Conservation (phyloP, 768 basidiomycete species). For the Tricholoma hemisulphureum region DNA sequence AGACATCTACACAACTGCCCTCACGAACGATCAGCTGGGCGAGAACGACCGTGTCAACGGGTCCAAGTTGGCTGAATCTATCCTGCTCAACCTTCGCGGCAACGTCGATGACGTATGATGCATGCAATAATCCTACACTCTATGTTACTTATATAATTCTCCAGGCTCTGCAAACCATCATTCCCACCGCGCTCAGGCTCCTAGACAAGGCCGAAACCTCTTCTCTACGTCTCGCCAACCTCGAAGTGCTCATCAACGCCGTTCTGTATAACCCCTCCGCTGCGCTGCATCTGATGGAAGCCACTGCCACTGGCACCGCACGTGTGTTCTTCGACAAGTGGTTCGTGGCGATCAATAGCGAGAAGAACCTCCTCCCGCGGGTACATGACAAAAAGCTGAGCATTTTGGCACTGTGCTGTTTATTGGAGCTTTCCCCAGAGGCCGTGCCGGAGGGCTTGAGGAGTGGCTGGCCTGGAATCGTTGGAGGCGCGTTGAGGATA, state of each 20-base stretch:
- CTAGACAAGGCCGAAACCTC: constrained; percentile 62
- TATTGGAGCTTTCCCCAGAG: constrained; percentile 67
- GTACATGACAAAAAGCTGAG: constrained; percentile 90
- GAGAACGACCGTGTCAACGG: constrained; percentile 84
- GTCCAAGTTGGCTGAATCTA: constrained; percentile 80
- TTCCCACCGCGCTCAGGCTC: constrained; percentile 57
- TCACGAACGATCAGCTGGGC: constrained; percentile 69
- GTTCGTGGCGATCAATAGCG: constrained; percentile 71
- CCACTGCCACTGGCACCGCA: constrained; percentile 52
- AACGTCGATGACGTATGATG: constrained; percentile 70
- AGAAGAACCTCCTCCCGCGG: constrained; percentile 58
- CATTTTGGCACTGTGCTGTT: constrained; percentile 70
- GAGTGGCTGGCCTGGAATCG: constrained; percentile 75
- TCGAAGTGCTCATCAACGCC: constrained; percentile 80
- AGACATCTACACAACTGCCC: constrained; percentile 78
- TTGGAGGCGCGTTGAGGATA: constrained; percentile 65
- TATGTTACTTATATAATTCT: too few species aligned
- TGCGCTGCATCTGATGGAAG: constrained; percentile 74
- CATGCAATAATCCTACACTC: neutral
- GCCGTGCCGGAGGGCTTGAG: constrained; percentile 57
- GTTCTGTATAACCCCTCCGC: constrained; percentile 82
- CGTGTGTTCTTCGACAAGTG: constrained; percentile 82
- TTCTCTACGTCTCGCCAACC: constrained; percentile 69
- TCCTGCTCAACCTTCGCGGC: constrained; percentile 78
- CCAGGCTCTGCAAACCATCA: constrained; percentile 64